Evolutionary conservation across 495 filamentous ascomycete genomes (phyloP), one percentile per base, ranked within the genome.

Genomic region (Penicillium chermesinum): DNA sequence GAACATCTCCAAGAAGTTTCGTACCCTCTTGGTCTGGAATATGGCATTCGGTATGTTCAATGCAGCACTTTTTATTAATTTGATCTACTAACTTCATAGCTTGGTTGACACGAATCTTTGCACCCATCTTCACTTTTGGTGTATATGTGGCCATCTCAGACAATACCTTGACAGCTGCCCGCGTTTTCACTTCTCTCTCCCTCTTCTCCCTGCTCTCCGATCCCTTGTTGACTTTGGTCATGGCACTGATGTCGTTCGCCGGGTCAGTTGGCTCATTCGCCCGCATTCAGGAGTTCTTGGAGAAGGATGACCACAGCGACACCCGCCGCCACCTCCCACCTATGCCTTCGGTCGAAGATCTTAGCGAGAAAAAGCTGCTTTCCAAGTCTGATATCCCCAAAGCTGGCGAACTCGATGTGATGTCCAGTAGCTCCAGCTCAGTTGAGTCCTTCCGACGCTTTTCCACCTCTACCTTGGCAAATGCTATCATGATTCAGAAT

Each of bases 261-360:
- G 77, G 74, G 1, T 77, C 75, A 0, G 56, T 80, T 2, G 80
- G 79, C 6, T 83, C 80, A 40, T 76, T 85, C 40, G 55, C 61
- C 18, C 71, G 83, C 2, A 82, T 86, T 15, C 80, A 84, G 46
- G 60, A 69, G 3, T 86, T 82, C 50, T 57, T 85, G 12, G 61
- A 74, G 10, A 72, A 73, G 12, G 65, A 66, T 19, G 50, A 63
- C 4, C 69, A 72, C 48, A 12, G 52, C 4, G 70, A 76, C 41
- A 44, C 49, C 7, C 55, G 65, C 40, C 34, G 58, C 13, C 58
- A 60, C 13, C 34, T 61, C 0, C 49, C 49, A 25, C 27, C 41
- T 1, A 53, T 59, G n/a, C 44, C 57, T 7, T 58, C 50, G 7
- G 41, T 61, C 0, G 49, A 62, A 19, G 35, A 58, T 43, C 41